These are phyloP conservation scores for Musa schizocarpa DNA, from an alignment of 176 grass and related monocot genomes.

Conservation along the genomic window DNA sequence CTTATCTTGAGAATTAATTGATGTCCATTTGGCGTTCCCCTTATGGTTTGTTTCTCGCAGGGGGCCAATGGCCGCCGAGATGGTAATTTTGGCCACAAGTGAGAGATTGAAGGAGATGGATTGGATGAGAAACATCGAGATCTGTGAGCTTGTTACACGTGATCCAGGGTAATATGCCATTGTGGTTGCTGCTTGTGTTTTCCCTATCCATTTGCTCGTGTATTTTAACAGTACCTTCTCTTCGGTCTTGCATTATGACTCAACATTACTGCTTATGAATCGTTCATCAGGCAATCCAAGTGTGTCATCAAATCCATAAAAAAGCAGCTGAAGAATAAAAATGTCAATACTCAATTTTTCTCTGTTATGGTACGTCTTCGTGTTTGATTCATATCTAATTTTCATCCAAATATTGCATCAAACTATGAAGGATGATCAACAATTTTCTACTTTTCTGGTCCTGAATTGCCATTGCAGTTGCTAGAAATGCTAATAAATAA, in stretches of 20 bases:
- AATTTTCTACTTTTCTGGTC: neutral
- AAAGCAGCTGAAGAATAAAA: conserved; percentile 4
- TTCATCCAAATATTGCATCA: neutral
- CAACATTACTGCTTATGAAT: neutral
- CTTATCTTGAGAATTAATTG: neutral
- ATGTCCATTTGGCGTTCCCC: neutral
- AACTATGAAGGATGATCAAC: neutral
- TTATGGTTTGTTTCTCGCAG: neutral
- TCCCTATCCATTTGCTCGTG: neutral
- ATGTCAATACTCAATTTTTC: conserved; percentile 3
- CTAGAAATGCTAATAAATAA: conserved; percentile 98
- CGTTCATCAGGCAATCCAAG: conserved; percentile 1
- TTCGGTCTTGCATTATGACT: neutral
- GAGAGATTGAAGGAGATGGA: conserved; percentile 93
- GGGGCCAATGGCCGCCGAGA: conserved; percentile 43
- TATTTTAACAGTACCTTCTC: neutral
- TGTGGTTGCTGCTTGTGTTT: neutral
- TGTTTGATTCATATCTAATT: neutral
- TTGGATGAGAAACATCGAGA: conserved; percentile 95
- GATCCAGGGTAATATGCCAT: conserved; percentile 58
- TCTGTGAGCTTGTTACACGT: conserved; percentile 78
- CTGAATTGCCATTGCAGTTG: conserved; percentile 34
- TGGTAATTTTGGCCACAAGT: conserved; percentile 83
- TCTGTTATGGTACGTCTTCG: conserved; percentile 2
- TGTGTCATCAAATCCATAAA: conserved; percentile 13